A percentile compares a stretch with the other conserved stretches of the same genome.
These are phyloP conservation scores for Salix koriyanagi DNA, from an alignment of 345 rosid genomes.

Conservation along the genomic window DNA sequence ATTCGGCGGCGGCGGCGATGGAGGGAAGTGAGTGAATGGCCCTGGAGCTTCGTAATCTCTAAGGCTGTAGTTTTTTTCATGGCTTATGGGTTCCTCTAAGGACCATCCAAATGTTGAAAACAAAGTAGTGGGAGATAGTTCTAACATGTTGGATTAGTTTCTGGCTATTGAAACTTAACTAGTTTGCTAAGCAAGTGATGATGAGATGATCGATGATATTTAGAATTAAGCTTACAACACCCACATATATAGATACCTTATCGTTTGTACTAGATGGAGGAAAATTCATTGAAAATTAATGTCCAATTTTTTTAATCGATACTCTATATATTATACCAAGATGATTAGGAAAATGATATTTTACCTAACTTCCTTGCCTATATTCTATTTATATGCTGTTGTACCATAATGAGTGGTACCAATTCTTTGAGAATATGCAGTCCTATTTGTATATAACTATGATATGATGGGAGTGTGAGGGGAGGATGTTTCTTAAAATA, in stretches of 20 bases:
- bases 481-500: too few species aligned
- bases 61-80: background rate
- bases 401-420: background rate
- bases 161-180: background rate
- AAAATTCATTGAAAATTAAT: background rate
- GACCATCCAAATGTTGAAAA: conserved; percentile 23
- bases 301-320: background rate
- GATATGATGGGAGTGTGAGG: too few species aligned
- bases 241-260: background rate
- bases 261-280: background rate
- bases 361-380: background rate
- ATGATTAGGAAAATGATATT: background rate
- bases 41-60: background rate
- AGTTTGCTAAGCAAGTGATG: background rate
- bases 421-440: background rate
- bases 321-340: background rate
- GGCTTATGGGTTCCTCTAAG: conserved; percentile 15
- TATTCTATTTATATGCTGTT: background rate
- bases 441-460: too few species aligned
- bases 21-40: background rate
- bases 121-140: conserved; percentile 1
- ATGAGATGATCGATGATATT: conserved; percentile 8
- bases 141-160: conserved; percentile 5
- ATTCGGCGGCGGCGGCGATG: conserved; percentile 6
- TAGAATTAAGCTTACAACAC: background rate